Base-by-base conservation (phyloP, 345 rosid genomes). In the Orychophragmus violaceus region DNA sequence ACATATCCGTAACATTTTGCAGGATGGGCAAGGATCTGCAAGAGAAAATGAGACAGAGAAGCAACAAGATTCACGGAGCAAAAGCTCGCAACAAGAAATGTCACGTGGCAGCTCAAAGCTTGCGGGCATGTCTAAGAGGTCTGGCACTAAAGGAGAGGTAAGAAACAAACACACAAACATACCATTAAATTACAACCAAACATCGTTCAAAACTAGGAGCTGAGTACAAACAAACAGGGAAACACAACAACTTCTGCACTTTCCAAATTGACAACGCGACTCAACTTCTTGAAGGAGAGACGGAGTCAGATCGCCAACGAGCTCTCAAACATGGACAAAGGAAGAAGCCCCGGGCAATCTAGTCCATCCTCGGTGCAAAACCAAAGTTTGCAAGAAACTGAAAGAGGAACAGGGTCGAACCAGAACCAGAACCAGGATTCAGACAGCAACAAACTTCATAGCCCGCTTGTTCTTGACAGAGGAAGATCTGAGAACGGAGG, bases 231-330 rank as follows among this genome's bases (percentile, higher is more conserved):
- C 8, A 42, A 75, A 54, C 77, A 90, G 92, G 94, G 84, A 72
- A 56, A 69, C 52, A 76, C 74, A 61, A 66, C 83, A 46, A 37
- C 85, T 68, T 82, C 83, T 24, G 92, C 96, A 18, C 64, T 88
- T 60, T 79, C 90, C 25, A 90, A 87, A 82, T 77, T 94, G 81
- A 84, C 97, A 53, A 82, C 79, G 53, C 76, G 92, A 28, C 86
- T 94, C 62, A 85, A 85, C 83, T 88, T 90, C 77, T 77, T 90
- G 37, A 94, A 90, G 82, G 96, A 94, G 77, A 79, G 80, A 51
- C 87, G 95, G 2, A 76, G 76, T 74, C 95, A 82, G 76, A 82
- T 85, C 8, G 83, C 89, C 2, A 78, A 63, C 55, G 91, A 91
- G 70, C 79, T 82, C 71, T 84, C 62, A 74, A 82, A 75, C 79